Percentiles rank a stretch among this genome's conserved stretches.
Conservation (phyloP, 2,329 filamentous ascomycete genomes). For the Diaporthe velutina region DNA sequence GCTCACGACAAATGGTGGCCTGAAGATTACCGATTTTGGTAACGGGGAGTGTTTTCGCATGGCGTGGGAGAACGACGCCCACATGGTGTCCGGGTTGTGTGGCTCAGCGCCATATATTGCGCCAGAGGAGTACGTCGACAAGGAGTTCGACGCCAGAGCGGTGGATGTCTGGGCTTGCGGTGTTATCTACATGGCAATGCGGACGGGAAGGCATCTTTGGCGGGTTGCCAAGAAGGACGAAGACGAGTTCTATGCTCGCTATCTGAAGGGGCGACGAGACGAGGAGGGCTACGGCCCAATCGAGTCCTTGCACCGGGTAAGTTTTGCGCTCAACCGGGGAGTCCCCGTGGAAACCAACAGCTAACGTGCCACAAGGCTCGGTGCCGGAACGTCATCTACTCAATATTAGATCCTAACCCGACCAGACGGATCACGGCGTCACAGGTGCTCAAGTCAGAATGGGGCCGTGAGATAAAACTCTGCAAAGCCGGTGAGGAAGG, state of each 20-base stretch:
- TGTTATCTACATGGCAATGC: slow-evolving; percentile 99
- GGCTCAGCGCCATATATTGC: slow-evolving; percentile 98
- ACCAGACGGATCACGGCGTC: slow-evolving; percentile 92
- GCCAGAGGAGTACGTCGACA: slow-evolving; percentile 94
- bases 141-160: slow-evolving; percentile 96
- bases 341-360: background rate
- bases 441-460: slow-evolving; percentile 97
- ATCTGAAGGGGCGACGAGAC: slow-evolving; percentile 91
- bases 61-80: slow-evolving; percentile 98
- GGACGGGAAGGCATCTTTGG: slow-evolving; percentile 95
- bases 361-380: slow-evolving; percentile 74
- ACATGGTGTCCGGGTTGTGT: slow-evolving; percentile 97
- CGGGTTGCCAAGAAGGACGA: slow-evolving; percentile 96
- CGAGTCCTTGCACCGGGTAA: slow-evolving; percentile 92
- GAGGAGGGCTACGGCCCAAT: slow-evolving; percentile 98
- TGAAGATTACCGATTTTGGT: slow-evolving; percentile 99
- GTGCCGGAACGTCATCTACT: slow-evolving; percentile 99
- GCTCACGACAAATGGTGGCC: slow-evolving; percentile 88
- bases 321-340: slow-evolving; percentile 50
- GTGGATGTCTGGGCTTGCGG: slow-evolving; percentile 99
- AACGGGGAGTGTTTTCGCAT: slow-evolving; percentile 99
- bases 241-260: slow-evolving; percentile 96
- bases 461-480: slow-evolving; percentile 97
- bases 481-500: slow-evolving; percentile 98
- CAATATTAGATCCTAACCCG: slow-evolving; percentile 95